A percentile compares a stretch with the other conserved stretches of the same genome.
Evolutionary conservation across 106 monocot genomes (phyloP).

Genomic region (Dendrobium huoshanense): DNA sequence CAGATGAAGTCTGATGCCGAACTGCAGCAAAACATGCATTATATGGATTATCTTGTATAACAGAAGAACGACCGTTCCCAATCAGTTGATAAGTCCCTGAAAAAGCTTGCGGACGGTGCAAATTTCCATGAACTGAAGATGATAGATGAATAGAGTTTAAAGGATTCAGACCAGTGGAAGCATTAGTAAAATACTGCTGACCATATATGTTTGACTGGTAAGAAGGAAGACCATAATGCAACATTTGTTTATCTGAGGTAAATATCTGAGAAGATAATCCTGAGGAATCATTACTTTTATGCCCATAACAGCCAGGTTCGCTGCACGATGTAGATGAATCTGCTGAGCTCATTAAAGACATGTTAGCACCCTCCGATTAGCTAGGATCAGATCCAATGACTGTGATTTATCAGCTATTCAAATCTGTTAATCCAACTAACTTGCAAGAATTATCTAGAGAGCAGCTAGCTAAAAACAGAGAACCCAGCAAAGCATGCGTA

Average conservation of each 20-base stretch:
- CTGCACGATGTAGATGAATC: constrained; percentile 52
- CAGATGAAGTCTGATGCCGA: constrained; percentile 26
- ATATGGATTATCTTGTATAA: constrained; percentile 36
- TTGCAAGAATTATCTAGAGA: neutral
- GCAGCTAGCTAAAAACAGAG: neutral
- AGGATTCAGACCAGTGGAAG: constrained; percentile 11
- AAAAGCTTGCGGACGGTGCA: constrained; percentile 29
- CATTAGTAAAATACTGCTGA: constrained; percentile 28
- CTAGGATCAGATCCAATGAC: neutral
- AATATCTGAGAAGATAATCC: constrained; percentile 26
- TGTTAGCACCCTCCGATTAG: constrained; percentile 10
- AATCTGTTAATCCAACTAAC: neutral
- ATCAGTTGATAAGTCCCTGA: constrained; percentile 32
- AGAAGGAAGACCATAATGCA: constrained; percentile 29
- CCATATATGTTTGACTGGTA: constrained; percentile 27
- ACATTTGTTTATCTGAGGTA: constrained; percentile 34
- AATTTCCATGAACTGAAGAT: constrained; percentile 16
- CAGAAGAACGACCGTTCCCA: constrained; percentile 26
- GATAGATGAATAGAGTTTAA: constrained; percentile 15
- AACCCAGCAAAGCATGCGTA: neutral
- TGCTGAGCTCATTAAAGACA: constrained; percentile 51
- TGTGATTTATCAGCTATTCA: neutral
- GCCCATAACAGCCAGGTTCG: constrained; percentile 30
- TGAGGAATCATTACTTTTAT: constrained; percentile 19
- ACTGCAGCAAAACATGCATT: constrained; percentile 32